Base-by-base conservation (phyloP, 2,329 filamentous ascomycete genomes). In the Macrophomina pseudophaseolina region DNA sequence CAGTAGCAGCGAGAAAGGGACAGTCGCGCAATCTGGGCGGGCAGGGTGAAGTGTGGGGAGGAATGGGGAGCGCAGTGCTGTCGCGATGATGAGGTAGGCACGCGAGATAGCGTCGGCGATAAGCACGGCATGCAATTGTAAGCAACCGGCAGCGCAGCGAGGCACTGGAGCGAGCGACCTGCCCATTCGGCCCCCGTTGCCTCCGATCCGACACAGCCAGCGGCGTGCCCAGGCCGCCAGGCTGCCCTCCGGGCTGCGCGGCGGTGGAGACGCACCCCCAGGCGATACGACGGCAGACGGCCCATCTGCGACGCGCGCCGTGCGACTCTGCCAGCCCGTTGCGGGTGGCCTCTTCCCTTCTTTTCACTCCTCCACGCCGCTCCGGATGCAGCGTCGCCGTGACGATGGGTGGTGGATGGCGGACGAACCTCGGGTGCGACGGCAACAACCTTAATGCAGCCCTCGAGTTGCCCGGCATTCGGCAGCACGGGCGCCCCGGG, bases 41-140 rank as follows among this genome's bases (percentile, higher is more conserved):
- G 38, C 7, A 7, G 35, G 18, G 14, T 12, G 56, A 28, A 35
- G 44, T 49, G 54, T 59, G 54, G 54, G 54, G 54, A 59, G 46
- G 54, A 11, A 59, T 59, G 54, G 54, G 52, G 53, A 16, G 53
- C 5, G 42, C 5, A n/a, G 35, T 18, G 53, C 18, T 58, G 53
- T 58, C 53, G 52, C n/a, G 23, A 46, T 59, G 54, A n/a, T 33
- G 54, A 46, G 54, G 40, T 5, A 46, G 32, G 40, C 6, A 32
- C 46, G 30, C 6, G 54, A 23, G 54, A 59, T 59, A 59, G 54
- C 58, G 58, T 38, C 58, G 58, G 58, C 58, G 58, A 62, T 62
- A 62, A 62, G 58, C 23, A 38, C n/a, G 38, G n/a, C 16, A 4
- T 48, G 58, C 42, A 62, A 62, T 62, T 48, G 58, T 62, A 48